Evolutionary conservation across 2,329 filamentous ascomycete genomes (phyloP), one percentile per base, ranked within the genome.

Genomic region (Aspergillus tanneri): DNA sequence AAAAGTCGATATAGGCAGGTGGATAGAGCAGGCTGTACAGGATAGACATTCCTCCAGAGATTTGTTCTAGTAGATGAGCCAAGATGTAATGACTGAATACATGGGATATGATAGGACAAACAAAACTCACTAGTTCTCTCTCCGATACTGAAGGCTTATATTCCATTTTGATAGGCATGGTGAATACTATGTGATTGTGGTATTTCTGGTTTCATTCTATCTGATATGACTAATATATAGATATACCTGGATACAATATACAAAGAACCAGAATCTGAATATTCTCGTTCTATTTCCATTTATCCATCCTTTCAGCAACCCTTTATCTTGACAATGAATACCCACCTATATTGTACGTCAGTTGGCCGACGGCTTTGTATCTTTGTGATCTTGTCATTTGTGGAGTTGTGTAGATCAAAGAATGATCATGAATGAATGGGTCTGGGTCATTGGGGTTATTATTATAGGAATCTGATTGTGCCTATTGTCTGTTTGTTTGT

Each of bases 41-140:
- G 47, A 25, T 3, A 66, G 52, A 24, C 62, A 63, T 53, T 65
- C 61, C 28, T 55, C 43, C 21, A 64, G 50, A 22, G n/a, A n/a
- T 14, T 36, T 39, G 23, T 34, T 45, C 22, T 23, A 28, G 27
- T 5, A 12, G 9, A 28, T 5, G 8, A 28, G 27, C 11, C 11
- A n/a, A 28, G 5, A 28, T 9, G 2, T 10, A 28, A 12, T 28
- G 40, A 38, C 36, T 22, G 39, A 43, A 11, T 34, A 27, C 23
- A 46, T 32, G 25, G 22, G 32, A 44, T 18, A 27, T 43, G 41
- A 28, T n/a, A 28, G 27, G 11, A 28, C 11, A 28, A 27, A 14
- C 24, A 43, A 43, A n/a, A n/a, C n/a, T n/a, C n/a, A n/a, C n/a
- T n/a, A n/a, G n/a, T n/a, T n/a, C n/a, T n/a, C n/a, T n/a, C n/a